Evolutionary conservation across 2,329 filamentous ascomycete species (phyloP).

Genomic region (Aspergillus proliferans): DNA sequence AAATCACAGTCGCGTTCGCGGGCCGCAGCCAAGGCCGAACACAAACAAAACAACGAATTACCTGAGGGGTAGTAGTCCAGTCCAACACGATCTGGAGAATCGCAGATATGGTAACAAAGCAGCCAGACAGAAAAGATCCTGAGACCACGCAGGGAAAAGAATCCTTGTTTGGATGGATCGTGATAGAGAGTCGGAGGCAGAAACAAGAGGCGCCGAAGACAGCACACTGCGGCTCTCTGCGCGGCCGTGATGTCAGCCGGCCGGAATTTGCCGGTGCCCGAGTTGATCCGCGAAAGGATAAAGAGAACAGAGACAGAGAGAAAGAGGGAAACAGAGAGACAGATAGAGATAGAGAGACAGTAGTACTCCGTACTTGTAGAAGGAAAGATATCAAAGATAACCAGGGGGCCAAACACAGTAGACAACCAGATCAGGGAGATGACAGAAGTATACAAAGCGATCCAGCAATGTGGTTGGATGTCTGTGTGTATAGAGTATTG

Average conservation of each 20-base stretch:
- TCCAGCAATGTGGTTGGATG: background rate
- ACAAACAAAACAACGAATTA: conserved; percentile 6
- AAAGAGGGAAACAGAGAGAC: background rate
- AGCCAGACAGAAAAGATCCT: too few species aligned
- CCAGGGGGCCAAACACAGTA: too few species aligned
- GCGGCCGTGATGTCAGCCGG: conserved; percentile 12
- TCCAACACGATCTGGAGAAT: too few species aligned
- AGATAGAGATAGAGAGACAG: background rate
- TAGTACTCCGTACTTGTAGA: too few species aligned
- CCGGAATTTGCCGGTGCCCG: conserved; percentile 15
- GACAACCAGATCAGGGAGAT: too few species aligned
- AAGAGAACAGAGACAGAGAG: background rate
- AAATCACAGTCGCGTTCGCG: conserved; percentile 12
- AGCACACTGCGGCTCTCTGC: conserved; percentile 10
- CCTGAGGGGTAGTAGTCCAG: background rate
- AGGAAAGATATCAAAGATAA: too few species aligned
- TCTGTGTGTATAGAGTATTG: background rate
- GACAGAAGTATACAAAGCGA: background rate
- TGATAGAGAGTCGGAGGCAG: background rate
- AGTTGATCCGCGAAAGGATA: conserved; percentile 14
- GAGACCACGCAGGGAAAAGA: too few species aligned
- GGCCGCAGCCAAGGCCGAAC: conserved; percentile 9
- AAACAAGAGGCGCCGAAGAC: conserved; percentile 1
- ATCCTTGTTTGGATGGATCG: too few species aligned
- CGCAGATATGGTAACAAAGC: too few species aligned